phyloP scores from a whole-genome alignment of 2,329 filamentous ascomycete species.

The Colletotrichum sp. region DNA sequence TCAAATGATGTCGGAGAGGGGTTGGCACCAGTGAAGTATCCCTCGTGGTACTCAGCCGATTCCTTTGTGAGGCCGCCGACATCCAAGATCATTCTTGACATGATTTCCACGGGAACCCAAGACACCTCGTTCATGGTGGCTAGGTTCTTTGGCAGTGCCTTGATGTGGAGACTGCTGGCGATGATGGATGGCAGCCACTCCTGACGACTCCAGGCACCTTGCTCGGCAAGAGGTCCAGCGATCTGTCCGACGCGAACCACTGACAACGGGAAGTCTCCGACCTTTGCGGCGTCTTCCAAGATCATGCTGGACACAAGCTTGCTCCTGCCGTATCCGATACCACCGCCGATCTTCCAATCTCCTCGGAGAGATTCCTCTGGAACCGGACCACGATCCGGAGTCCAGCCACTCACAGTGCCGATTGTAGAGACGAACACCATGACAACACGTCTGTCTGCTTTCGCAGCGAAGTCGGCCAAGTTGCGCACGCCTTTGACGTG shows the following conservation, averaged over 20 bases:
- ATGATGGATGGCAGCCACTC: slow-evolving; percentile 20
- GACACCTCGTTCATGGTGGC: slow-evolving; percentile 50
- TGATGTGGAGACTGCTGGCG: slow-evolving; percentile 52
- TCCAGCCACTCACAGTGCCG: slow-evolving; percentile 10
- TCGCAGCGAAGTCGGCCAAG: slow-evolving; percentile 37
- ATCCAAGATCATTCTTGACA: slow-evolving; percentile 52
- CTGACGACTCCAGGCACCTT: slow-evolving; percentile 15
- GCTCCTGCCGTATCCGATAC: slow-evolving; percentile 17
- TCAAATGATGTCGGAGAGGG: slow-evolving; percentile 43
- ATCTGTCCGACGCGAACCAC: slow-evolving; percentile 20
- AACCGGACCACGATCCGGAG: background rate
- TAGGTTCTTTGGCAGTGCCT: slow-evolving; percentile 48
- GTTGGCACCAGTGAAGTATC: slow-evolving; percentile 34
- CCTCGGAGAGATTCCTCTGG: background rate
- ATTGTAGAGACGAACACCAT: slow-evolving; percentile 20
- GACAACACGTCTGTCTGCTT: background rate
- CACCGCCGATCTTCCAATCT: background rate
- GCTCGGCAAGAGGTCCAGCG: slow-evolving; percentile 7
- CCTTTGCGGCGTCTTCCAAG: slow-evolving; percentile 9
- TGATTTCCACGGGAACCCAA: slow-evolving; percentile 59
- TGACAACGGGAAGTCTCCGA: slow-evolving; percentile 1
- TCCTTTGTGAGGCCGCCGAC: slow-evolving; percentile 33
- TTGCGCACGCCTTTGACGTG: slow-evolving; percentile 56
- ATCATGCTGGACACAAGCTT: slow-evolving; percentile 16
- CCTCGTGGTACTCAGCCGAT: slow-evolving; percentile 4